Evolutionary conservation across 2,329 filamentous ascomycete species (phyloP).

Genomic region (Bipolaris gigantea): DNA sequence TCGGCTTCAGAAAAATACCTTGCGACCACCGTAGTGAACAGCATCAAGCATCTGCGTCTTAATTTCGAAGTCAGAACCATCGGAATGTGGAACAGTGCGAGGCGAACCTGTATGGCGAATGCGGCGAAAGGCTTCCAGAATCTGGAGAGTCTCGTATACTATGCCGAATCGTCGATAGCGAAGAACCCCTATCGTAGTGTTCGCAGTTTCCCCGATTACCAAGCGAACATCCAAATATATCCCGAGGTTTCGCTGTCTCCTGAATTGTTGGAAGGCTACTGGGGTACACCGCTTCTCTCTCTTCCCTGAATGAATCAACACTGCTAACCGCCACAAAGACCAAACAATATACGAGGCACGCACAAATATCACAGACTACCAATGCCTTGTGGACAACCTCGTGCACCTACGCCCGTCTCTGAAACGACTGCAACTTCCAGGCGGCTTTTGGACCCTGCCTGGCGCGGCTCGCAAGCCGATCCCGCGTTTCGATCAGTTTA

Average conservation of each 20-base stretch:
- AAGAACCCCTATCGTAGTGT: slow-evolving; percentile 20
- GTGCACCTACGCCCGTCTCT: slow-evolving; percentile 11
- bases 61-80: slow-evolving; percentile 17
- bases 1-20: background rate
- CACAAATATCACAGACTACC: slow-evolving; percentile 21
- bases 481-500: slow-evolving; percentile 15
- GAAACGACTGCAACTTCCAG: slow-evolving; percentile 12
- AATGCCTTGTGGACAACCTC: slow-evolving; percentile 12
- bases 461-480: slow-evolving; percentile 18
- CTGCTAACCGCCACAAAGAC: slow-evolving; percentile 5
- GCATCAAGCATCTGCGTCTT: slow-evolving; percentile 15
- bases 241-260: background rate
- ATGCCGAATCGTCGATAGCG: slow-evolving; percentile 12
- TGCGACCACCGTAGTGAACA: background rate
- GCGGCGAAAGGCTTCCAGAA: slow-evolving; percentile 5
- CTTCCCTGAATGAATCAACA: background rate
- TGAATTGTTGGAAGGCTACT: background rate
- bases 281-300: background rate
- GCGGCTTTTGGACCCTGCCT: slow-evolving; percentile 22
- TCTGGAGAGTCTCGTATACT: slow-evolving; percentile 10
- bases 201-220: slow-evolving; percentile 16
- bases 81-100: slow-evolving; percentile 7
- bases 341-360: slow-evolving; percentile 17
- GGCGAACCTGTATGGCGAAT: slow-evolving; percentile 7
- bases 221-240: slow-evolving; percentile 19